phyloP scores from a whole-genome alignment of 257 asterid species.

The Asclepias syriaca region DNA sequence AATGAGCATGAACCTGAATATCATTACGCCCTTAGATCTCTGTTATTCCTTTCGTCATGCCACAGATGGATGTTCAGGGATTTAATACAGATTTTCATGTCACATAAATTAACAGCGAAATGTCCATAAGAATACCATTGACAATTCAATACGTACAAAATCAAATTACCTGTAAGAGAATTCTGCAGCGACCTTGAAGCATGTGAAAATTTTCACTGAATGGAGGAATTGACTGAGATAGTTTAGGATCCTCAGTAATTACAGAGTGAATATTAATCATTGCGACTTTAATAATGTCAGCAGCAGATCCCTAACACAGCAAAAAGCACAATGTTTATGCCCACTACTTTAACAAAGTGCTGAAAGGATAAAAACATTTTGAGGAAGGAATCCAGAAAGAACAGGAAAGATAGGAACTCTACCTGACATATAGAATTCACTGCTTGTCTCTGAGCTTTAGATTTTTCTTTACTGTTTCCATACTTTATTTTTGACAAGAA shows the following conservation, averaged over 20 bases:
- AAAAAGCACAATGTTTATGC: constrained; percentile 3
- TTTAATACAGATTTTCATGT: not conserved
- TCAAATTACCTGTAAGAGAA: constrained; percentile 71
- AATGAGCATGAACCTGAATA: not conserved
- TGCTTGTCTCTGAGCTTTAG: constrained; percentile 97
- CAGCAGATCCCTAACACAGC: constrained; percentile 81
- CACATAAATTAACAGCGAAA: not conserved
- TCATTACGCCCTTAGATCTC: not conserved
- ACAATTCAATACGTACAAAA: not conserved
- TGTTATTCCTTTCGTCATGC: not conserved
- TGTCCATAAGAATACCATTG: not conserved
- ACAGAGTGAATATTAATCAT: constrained; percentile 70
- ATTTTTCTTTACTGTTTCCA: constrained; percentile 78
- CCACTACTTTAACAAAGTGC: not conserved
- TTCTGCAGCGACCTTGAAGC: constrained; percentile 84
- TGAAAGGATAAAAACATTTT: not conserved
- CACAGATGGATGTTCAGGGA: not conserved
- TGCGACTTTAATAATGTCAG: constrained; percentile 89
- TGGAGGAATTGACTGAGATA: constrained; percentile 36
- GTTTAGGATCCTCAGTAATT: constrained; percentile 47
- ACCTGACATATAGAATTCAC: constrained; percentile 99
- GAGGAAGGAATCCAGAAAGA: constrained; percentile 6
- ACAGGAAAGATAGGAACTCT: constrained; percentile 15
- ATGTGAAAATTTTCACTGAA: constrained; percentile 48
- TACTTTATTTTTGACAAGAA: constrained; percentile 79